phyloP scores from a whole-genome alignment of 2,329 filamentous ascomycete species.

The Zymoseptoria passerinii region DNA sequence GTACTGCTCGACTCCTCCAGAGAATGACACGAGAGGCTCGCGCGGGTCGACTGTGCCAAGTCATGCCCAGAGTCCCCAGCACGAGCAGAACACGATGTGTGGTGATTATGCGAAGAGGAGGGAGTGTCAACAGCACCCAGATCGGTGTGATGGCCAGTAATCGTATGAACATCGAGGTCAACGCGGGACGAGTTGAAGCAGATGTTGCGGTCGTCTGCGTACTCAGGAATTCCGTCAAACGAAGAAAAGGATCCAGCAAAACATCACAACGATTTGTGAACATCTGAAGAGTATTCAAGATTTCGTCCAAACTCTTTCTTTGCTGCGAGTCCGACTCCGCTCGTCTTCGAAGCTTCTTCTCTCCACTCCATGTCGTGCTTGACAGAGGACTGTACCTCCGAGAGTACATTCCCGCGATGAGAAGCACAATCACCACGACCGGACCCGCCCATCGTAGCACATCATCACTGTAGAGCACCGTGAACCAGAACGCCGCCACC shows the following conservation, averaged over 20 bases:
- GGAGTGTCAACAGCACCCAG: constrained; percentile 76
- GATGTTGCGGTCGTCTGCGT: constrained; percentile 80
- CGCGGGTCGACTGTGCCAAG: constrained; percentile 85
- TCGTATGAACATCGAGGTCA: constrained; percentile 82
- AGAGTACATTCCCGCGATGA: constrained; percentile 90
- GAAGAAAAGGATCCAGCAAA: constrained; percentile 76
- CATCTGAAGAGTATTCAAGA: constrained; percentile 83
- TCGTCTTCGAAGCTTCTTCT: constrained; percentile 49
- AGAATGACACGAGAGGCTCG: constrained; percentile 78
- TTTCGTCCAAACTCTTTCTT: constrained; percentile 94
- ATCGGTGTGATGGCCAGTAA: constrained; percentile 81
- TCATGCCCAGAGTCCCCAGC: constrained; percentile 76
- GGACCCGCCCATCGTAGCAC: constrained; percentile 77
- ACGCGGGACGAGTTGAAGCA: constrained; percentile 79
- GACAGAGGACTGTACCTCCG: constrained; percentile 83
- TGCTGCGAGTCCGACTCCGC: constrained; percentile 54
- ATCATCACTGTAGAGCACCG: constrained; percentile 75
- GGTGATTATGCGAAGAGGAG: constrained; percentile 77
- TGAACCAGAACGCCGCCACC: constrained; percentile 75
- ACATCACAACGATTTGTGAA: constrained; percentile 90
- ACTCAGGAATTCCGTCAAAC: constrained; percentile 81
- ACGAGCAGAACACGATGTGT: constrained; percentile 76
- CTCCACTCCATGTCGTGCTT: constrained; percentile 67
- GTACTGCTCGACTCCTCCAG: constrained; percentile 75
- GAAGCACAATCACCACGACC: constrained; percentile 64